Evolutionary conservation across 768 basidiomycete genomes (phyloP), one percentile per base, ranked within the genome.

Genomic region (Lactarius quietus): DNA sequence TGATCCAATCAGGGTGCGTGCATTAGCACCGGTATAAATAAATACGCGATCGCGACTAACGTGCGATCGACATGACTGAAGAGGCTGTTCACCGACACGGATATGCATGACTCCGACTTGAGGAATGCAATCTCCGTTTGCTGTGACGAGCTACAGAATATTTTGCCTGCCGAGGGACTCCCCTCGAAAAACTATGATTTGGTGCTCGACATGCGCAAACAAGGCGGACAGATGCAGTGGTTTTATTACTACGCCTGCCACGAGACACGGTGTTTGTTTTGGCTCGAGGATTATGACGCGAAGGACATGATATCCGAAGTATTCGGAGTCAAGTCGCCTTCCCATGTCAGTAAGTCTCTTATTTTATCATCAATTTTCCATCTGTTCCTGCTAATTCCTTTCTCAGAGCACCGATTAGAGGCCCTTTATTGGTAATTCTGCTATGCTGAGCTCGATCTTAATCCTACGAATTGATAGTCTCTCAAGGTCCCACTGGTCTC

Each of bases 1-100:
- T 8, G 43, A 43, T 43, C 9, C 20, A 43, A 20, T 1, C 43
- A 43, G n/a, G 43, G 43, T 43, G 43, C n/a, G 77, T 68, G 43
- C 15, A 45, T 31, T 5, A 26, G 8, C 43, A 1, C 33, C 8
- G 18, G 53, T 14, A 6, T 33, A 6, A 9, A n/a, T n/a, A n/a
- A n/a, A 41, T 62, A 38, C 29, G 48, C 28, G 8, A 43, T 43
- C 28, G 28, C 15, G 6, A 53, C 10, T 20, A 31, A 20, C 56
- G 18, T 29, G 33, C 7, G 7, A 45, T 3, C 28, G 33, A 23
- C 29, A n/a, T n/a, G 14, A 57, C 5, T 28, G 17, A 23, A 84
- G 82, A 79, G 76, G 59, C 77, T 82, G 0, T 82, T 81, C 33
- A 85, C 85, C 0, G 86, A 87, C 63, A 79, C 79, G 35, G 70